phyloP scores from a whole-genome alignment of 2,329 filamentous ascomycete species.

The Colletotrichum melonis region DNA sequence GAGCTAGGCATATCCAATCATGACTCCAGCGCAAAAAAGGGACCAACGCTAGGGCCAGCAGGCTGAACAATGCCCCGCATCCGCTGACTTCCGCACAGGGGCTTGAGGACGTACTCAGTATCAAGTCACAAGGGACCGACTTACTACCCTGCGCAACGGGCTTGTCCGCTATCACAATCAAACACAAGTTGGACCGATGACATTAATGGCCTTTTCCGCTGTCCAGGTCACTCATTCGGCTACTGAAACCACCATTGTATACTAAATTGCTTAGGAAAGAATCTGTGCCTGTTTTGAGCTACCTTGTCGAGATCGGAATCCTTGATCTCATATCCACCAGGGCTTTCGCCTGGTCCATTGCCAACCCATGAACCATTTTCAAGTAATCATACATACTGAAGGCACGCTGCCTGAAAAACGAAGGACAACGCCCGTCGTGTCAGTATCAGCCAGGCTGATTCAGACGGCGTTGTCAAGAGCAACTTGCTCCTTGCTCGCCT shows the following conservation, averaged over 20 bases:
- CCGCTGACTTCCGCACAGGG: not conserved
- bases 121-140: not conserved
- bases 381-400: conserved; percentile 19
- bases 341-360: not conserved
- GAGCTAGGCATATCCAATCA: conserved; percentile 14
- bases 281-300: not conserved
- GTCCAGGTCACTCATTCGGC: not conserved
- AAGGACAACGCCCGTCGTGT: not conserved
- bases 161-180: not conserved
- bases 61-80: conserved; percentile 31
- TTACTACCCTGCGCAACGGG: not conserved
- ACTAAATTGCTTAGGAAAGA: not conserved
- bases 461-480: not conserved
- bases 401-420: not conserved
- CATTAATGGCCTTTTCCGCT: not conserved
- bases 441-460: conserved; percentile 1
- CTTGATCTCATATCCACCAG: not conserved
- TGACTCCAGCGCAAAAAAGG: conserved; percentile 28
- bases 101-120: not conserved
- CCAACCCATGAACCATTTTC: conserved; percentile 4
- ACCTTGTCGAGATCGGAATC: not conserved
- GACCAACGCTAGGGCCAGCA: not conserved
- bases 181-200: not conserved
- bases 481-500: conserved; percentile 42
- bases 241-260: not conserved